These are phyloP conservation scores for Rhizophora mangle DNA, from an alignment of 345 rosid genomes.

Conservation along the genomic window DNA sequence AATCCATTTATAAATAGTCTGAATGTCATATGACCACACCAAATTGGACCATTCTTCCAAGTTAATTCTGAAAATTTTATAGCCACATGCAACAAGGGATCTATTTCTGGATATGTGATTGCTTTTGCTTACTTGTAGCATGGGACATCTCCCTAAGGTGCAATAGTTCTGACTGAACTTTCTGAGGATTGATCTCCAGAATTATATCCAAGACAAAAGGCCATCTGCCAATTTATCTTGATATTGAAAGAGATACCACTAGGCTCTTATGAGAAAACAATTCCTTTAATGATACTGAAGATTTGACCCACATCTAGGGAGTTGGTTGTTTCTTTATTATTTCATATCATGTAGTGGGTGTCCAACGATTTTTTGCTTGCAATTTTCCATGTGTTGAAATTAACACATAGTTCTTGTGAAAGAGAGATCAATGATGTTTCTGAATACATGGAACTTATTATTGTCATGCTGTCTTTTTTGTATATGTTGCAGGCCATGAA, in stretches of 20 bases:
- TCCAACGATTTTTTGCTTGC: no score
- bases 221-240: background rate
- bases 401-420: constrained; percentile 2
- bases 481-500: constrained; percentile 50
- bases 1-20: background rate
- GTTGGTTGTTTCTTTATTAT: background rate
- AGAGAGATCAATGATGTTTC: background rate
- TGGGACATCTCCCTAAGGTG: background rate
- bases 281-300: background rate
- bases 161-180: background rate
- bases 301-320: background rate
- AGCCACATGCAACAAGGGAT: background rate
- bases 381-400: background rate
- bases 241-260: background rate
- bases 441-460: background rate
- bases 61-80: background rate
- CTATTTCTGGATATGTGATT: background rate
- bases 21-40: background rate
- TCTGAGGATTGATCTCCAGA: background rate
- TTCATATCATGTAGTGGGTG: no score
- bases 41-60: background rate
- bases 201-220: background rate
- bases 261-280: no score
- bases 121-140: background rate
- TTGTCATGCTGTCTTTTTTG: background rate